phyloP scores from a whole-genome alignment of 805 yeast species.

The Barnettozyma siamensis region DNA sequence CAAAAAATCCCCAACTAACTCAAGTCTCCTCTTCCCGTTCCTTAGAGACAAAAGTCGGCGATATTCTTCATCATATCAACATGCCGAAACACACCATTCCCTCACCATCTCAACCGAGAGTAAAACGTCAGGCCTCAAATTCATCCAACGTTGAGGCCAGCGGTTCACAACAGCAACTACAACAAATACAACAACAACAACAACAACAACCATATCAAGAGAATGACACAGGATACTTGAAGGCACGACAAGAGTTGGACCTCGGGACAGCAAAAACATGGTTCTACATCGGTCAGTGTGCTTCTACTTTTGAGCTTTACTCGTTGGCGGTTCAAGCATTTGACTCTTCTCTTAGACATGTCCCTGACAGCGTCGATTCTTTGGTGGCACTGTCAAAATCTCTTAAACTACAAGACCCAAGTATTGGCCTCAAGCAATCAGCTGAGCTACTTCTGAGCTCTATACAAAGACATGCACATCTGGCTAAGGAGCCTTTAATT shows the following conservation, averaged over 20 bases:
- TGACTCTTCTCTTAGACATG: conserved; percentile 20
- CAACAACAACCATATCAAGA: conserved; percentile 3
- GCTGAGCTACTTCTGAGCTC: conserved; percentile 18
- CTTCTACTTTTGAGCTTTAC: conserved; percentile 15
- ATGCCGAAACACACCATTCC: conserved; percentile 19
- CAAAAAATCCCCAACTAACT: no score
- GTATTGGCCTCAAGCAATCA: conserved; percentile 14
- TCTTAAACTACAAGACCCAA: conserved; percentile 13
- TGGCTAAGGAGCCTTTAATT: conserved; percentile 34
- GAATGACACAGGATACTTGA: neutral
- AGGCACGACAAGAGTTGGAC: conserved; percentile 9
- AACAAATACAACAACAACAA: no score
- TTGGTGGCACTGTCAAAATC: conserved; percentile 14
- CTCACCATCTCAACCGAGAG: conserved; percentile 12
- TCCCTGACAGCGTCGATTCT: conserved; percentile 20
- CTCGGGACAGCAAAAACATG: conserved; percentile 18
- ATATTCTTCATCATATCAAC: no score
- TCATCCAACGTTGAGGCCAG: conserved; percentile 1
- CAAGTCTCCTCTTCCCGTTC: no score
- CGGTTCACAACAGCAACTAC: neutral
- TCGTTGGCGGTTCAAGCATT: conserved; percentile 18
- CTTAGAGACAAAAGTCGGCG: no score
- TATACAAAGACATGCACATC: conserved; percentile 27
- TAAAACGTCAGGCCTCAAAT: conserved; percentile 15
- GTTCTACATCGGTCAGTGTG: conserved; percentile 21